Base-by-base conservation (phyloP, 352 stramenopile genomes). In the Globisporangium rhizosaccharum region DNA sequence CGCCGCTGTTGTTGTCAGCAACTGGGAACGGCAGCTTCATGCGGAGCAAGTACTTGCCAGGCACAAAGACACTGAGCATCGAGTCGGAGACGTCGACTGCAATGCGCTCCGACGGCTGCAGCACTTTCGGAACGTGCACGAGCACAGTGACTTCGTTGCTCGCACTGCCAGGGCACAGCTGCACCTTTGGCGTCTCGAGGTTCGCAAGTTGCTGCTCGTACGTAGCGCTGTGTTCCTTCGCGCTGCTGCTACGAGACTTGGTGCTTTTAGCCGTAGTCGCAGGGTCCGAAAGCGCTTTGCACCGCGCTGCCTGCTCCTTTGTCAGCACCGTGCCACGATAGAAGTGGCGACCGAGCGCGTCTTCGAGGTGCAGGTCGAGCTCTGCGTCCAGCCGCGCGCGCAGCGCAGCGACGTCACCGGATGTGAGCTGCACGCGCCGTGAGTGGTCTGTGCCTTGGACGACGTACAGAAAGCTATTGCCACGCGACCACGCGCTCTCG, bases 401-500 rank as follows among this genome's bases (percentile, higher is more conserved):
- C 7, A 92, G 61, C 1, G 57, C 52, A 0, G 25, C 25, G 4
- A 81, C 46, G 39, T 82, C 71, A 14, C 73, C 70, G 9, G 30
- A 3, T 0, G 56, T 28, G 0, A 85, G 45, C 0, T 57, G 37
- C 15, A 70, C 7, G 7, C 68, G 63, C 1, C 76, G 79, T 23
- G 20, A 39, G 7, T 28, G 36, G n/a, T 90, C 73, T 7, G 58
- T 37, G 3, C 76, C 82, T 36, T 72, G 69, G 17, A 89, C 62
- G 5, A 65, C 80, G 57, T 90, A 90, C 28, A 89, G 51, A 33
- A 87, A 90, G 58, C 80, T 92, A 57, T 83, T 90, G 44, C 69
- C 80, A 9, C 79, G 72, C 25, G 76, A 90, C 75, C 79, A 92
- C 9, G 75, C 68, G 7, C 70, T 86, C 15, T 90, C 71, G 57